These are phyloP conservation scores for Rhizopus stolonifer DNA, from an alignment of 371 early-diverging fungal genomes.

Conservation along the genomic window DNA sequence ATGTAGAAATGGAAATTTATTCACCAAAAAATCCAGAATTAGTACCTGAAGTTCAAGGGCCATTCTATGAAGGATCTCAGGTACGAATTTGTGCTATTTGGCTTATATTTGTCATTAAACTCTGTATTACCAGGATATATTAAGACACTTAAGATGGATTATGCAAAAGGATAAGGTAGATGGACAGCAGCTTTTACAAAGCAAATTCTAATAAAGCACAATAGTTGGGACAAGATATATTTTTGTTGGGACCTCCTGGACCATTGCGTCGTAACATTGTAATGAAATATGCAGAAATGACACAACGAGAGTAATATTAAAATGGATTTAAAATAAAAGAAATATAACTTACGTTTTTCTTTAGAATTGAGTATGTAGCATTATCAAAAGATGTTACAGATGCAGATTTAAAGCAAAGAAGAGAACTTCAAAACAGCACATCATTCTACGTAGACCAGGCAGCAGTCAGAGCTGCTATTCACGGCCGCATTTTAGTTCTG, in stretches of 20 bases:
- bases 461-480: slow-evolving; percentile 78
- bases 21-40: slow-evolving; percentile 60
- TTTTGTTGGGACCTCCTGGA: slow-evolving; percentile 82
- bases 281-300: slow-evolving; percentile 76
- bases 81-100: slow-evolving; percentile 33
- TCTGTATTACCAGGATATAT: slow-evolving; percentile 56
- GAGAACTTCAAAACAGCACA: slow-evolving; percentile 73
- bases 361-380: slow-evolving; percentile 74
- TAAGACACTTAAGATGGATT: slow-evolving; percentile 73
- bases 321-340: neutral
- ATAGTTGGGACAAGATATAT: slow-evolving; percentile 80
- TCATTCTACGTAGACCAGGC: slow-evolving; percentile 79
- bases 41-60: slow-evolving; percentile 61
- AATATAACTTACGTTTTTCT: neutral
- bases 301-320: slow-evolving; percentile 43
- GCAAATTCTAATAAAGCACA: neutral
- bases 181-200: neutral
- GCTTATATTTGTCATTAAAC: neutral
- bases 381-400: slow-evolving; percentile 80
- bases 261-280: slow-evolving; percentile 68
- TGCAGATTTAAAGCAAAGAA: slow-evolving; percentile 81
- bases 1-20: slow-evolving; percentile 60
- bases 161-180: slow-evolving; percentile 66
- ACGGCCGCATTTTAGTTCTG: slow-evolving; percentile 77
- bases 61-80: slow-evolving; percentile 70